Base-by-base conservation (phyloP, 805 yeast species). In the Wickerhamiella sergipiensis region DNA sequence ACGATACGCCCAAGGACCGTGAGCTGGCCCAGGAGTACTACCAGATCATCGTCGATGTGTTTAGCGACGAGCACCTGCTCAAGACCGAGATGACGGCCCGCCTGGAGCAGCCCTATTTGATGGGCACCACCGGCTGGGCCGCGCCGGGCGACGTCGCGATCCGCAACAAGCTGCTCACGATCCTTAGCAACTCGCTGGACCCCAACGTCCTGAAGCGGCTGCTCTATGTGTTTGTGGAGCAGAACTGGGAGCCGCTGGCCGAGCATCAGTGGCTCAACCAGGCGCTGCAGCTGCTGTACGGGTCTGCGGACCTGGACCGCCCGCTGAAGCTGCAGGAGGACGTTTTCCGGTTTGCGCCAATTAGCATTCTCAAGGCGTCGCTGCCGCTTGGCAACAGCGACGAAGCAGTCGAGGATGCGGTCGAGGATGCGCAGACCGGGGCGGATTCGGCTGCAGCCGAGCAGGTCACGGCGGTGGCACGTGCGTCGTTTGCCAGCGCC, bases 181-280 rank as follows among this genome's bases (percentile, higher is more conserved):
- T 92, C 51, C 68, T 92, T 61, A 81, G 82, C 63, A 76, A 76
- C 44, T 84, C 95, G 56, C 69, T 92, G 54, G 96, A 89, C 54
- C 75, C 72, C 48, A 88, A 85, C 57, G 74, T 88, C 22, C 77
- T 78, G 57, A 87, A 85, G 64, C 74, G 98, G 52, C 70, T 92
- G 36, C 80, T 82, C 56, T 94, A 94, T 59, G 82, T 90, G 8
- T 76, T 94, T n/a, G 72, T 90, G 39, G 97, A 92, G 60, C 99
- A 92, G 64, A 90, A 87, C 61, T 92, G 99, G 99, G 99, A 92
- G 63, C 83, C 78, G 57, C 70, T 92, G 39, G 89, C 95, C 0
- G 98, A 92, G 57, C 85, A 84, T 59, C 85, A 88, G 43, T 92
- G 98, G 98, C 68, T 90, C 54, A 87, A 87, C 63, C 97, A 90